Evolutionary conservation across 352 stramenopile species (phyloP), one percentile per base, ranked within the genome.

Genomic region (Paralagenidium karlingii): DNA sequence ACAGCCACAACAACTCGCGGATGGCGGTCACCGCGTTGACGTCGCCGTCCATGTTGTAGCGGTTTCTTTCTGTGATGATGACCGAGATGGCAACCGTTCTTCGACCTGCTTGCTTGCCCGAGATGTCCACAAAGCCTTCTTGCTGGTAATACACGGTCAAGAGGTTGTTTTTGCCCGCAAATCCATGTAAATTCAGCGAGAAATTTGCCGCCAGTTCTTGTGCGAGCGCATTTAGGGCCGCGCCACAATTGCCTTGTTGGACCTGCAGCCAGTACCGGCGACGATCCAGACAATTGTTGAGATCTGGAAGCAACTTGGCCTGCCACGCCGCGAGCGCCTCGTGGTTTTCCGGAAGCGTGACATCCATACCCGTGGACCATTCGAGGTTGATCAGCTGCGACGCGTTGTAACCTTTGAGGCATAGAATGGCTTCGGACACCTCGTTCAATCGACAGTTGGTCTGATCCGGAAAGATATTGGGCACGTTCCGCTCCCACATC

Each of bases 391-490:
- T 34, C 10, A 45, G 21, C 16, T 45, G 8, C 8, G 38, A 27
- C 10, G 25, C 38, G 27, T 45, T 45, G 38, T 27, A 37, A 13
- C 38, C 38, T 20, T 45, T 45, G 25, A 45, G 38, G 27, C 38
- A 45, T 5, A 45, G 27, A 6, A 45, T 15, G 15, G 38, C 38
- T 18, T 45, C 38, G 27, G 38, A 18, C 5, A 45, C 38, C 25
- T 45, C 24, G 27, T 45, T 34, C 20, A 45, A 4, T 7, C 5
- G n/a, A 21, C 38, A 45, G 38, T 37, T 20, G 3, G 18, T 3
- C 25, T 45, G 25, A 19, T 45, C 38, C 7, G 25, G 38, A 12
- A 45, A 18, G 21, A 30, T 37, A 20, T 45, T 10, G 7, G 16
- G 7, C 8, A 45, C 27, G 12, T 16, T 34, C 27, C 19, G 10